Evolutionary conservation across 768 basidiomycete species (phyloP), one percentile per base, ranked within the genome.

Genomic region (Auricularia cornea): DNA sequence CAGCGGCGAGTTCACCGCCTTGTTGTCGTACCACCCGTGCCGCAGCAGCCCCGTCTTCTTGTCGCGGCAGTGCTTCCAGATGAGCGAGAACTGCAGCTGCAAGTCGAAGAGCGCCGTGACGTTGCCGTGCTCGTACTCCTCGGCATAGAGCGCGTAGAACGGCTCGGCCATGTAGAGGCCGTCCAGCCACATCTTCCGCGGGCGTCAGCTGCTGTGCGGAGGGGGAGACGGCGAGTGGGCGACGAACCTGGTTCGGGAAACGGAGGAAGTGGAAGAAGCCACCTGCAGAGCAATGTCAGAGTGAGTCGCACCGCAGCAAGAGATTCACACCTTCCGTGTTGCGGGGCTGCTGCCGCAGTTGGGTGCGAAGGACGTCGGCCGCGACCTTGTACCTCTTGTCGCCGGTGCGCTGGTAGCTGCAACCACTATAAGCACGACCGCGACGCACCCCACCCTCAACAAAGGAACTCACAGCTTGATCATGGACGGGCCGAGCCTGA

Each of bases 21-120:
- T 73, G 1, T 79, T 79, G 65, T 72, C 77, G 64, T 81, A 81
- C 64, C 81, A 83, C 3, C 81, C 81, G 63, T 81, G 81, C 65
- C 80, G 79, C 60, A 83, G 69, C 5, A 83, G 74, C 14, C 77
- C 76, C 0, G 73, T 74, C 1, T 73, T 63, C 57, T 74, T 75
- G 63, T 80, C 79, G 6, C 75, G 52, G 1, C 79, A 79, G 67
- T 81, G 78, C 59, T 75, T 62, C 68, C 74, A 80, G 75, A 80
- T 79, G 29, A 81, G 72, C 14, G 68, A 67, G 69, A 78, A 79
- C 70, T 82, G 80, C 0, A 67, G 54, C 3, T 72, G 70, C 62
- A 82, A 78, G 62, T 80, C 78, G 59, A 70, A 68, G 75, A 76
- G 80, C 3, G 79, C 79, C 5, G 77, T 75, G 8, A 62, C 44